Conservation (phyloP, 2,329 filamentous ascomycete genomes). For the Fusarium pininemorale region DNA sequence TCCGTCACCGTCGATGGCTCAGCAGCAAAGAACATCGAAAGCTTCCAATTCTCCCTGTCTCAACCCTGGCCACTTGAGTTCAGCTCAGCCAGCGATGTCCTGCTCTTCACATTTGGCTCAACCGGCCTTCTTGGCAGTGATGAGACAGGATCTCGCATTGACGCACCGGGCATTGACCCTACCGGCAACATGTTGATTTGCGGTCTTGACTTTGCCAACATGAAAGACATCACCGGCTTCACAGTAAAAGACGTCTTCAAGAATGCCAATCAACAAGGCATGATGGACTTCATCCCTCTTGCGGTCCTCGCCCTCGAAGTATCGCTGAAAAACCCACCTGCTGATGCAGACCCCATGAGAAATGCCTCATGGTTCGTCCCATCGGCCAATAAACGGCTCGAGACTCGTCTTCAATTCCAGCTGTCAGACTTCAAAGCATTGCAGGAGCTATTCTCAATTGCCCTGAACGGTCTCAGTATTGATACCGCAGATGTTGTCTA, state of each 20-base stretch:
- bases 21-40: background rate
- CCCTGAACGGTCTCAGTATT: background rate
- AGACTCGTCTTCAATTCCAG: background rate
- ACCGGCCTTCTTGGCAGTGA: background rate
- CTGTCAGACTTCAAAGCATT: background rate
- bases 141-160: background rate
- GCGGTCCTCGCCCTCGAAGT: background rate
- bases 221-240: background rate
- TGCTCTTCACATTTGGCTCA: background rate
- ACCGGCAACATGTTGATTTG: background rate
- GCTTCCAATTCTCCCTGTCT: background rate
- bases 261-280: background rate
- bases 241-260: background rate
- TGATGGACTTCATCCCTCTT: background rate
- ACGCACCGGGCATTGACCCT: background rate
- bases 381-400: background rate
- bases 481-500: background rate
- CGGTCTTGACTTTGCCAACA: background rate
- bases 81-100: background rate
- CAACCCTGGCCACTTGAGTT: background rate
- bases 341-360: background rate
- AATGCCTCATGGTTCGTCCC: background rate
- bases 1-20: background rate
- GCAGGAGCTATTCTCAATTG: background rate
- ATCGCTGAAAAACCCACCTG: background rate